Evolutionary conservation across 1,284 basidiomycete genomes (phyloP), one percentile per base, ranked within the genome.

Genomic region (Boletellus deceptivus): DNA sequence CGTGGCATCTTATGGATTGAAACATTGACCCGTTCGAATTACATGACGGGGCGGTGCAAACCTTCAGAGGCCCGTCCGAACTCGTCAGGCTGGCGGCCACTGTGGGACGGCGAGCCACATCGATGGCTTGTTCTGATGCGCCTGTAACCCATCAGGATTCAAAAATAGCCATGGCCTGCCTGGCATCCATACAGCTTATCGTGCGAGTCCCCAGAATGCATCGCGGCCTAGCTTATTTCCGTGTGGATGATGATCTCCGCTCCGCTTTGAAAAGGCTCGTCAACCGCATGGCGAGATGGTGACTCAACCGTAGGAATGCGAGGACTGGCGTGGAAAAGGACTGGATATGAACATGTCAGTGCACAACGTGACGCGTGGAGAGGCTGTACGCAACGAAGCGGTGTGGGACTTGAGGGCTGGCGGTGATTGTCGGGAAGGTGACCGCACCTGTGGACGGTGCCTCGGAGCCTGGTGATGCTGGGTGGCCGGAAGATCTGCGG

Each of bases 371-470:
- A 49, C 27, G 18, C 16, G 22, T 8, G 20, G 22, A 29, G 37
- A 52, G 48, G 41, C 50, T 42, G 44, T 56, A 37, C 54, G 35
- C 27, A 16, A 20, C 17, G 17, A 42, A 36, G 58, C 50, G 34
- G 33, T 45, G 38, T 43, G 36, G 36, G n/a, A 35, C 25, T 27
- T 9, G 9, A 27, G 11, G 29, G 38, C 22, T 16, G 24, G 25
- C 43, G 43, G 41, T 59, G 56, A 54, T 49, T 39, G 57, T 57
- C 46, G 56, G 37, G 56, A 61, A 43, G 56, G 57, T 14, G 57
- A 48, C 53, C 25, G 25, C 10, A 27, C 55, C 31, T 39, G 27
- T 29, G 18, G 5, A 22, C 24, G 27, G 22, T 37, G 35, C 31
- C 25, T 50, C 56, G 39, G 56, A 52, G 27, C 17, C 29, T 33